These are phyloP conservation scores for Pseudopyricularia cyperi DNA, from an alignment of 2,329 filamentous ascomycete species.

Conservation along the genomic window DNA sequence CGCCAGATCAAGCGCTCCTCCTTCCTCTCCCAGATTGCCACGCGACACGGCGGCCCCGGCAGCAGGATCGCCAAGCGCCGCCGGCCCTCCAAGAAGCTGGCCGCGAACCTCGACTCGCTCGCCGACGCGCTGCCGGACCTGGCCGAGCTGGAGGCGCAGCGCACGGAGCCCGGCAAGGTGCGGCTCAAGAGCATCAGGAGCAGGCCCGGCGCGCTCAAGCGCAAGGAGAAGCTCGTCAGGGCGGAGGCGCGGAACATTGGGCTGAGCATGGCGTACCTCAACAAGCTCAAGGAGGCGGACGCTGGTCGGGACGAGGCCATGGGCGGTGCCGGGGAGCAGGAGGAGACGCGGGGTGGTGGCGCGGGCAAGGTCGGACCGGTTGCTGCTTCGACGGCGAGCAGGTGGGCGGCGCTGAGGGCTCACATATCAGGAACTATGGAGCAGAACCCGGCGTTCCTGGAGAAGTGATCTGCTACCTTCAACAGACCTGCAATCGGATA, in stretches of 20 bases:
- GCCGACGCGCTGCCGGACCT: conserved; percentile 67
- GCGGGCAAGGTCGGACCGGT: conserved; percentile 6
- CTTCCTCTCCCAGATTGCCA: conserved; percentile 58
- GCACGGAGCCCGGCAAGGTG: conserved; percentile 32
- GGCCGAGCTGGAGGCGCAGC: conserved; percentile 28
- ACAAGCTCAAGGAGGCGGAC: conserved; percentile 12
- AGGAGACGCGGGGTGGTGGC: conserved; percentile 1
- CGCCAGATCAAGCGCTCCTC: conserved; percentile 67
- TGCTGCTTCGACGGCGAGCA: conserved; percentile 31
- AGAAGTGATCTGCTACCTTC: neutral
- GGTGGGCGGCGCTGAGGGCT: conserved; percentile 70
- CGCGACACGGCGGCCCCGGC: conserved; percentile 34
- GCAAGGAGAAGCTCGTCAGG: conserved; percentile 67
- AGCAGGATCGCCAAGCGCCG: conserved; percentile 36
- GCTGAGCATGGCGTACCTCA: conserved; percentile 67
- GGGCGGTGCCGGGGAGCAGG: neutral
- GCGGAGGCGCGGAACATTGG: conserved; percentile 76
- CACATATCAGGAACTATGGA: conserved; percentile 86
- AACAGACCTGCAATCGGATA: neutral
- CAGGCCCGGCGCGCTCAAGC: conserved; percentile 68
- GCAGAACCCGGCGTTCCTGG: conserved; percentile 64
- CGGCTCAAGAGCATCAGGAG: conserved; percentile 62
- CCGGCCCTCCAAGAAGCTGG: conserved; percentile 64
- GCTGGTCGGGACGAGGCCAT: conserved; percentile 5
- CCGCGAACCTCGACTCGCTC: conserved; percentile 60